These are phyloP conservation scores for Mucor circinelloides DNA, from an alignment of 371 early-diverging fungal species.

Conservation along the genomic window DNA sequence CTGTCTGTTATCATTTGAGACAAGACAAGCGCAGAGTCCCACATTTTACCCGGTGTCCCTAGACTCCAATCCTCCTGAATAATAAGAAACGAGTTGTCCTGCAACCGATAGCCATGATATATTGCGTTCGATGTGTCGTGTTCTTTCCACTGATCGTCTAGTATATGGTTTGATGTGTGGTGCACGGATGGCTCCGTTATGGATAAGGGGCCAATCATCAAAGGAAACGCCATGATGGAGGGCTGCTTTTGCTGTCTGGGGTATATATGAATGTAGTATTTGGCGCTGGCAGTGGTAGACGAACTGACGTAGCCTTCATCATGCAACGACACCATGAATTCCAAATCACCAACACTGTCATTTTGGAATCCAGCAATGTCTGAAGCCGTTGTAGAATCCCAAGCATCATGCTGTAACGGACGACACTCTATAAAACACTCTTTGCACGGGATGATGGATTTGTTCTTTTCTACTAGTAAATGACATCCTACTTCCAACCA, in stretches of 20 bases:
- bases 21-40: constrained; percentile 63
- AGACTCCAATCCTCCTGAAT: constrained; percentile 56
- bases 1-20: constrained; percentile 42
- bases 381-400: constrained; percentile 23
- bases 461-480: constrained; percentile 6
- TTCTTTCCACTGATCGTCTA: neutral
- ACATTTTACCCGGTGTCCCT: constrained; percentile 60
- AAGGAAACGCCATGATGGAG: constrained; percentile 14
- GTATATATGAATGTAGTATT: constrained; percentile 6
- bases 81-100: constrained; percentile 17
- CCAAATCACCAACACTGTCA: constrained; percentile 13
- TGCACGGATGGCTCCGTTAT: neutral
- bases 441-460: neutral
- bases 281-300: neutral
- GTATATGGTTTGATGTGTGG: neutral
- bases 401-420: constrained; percentile 33
- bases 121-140: neutral
- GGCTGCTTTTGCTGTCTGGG: constrained; percentile 1
- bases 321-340: constrained; percentile 4
- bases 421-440: constrained; percentile 14
- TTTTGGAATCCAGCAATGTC: constrained; percentile 20
- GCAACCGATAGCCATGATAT: constrained; percentile 4
- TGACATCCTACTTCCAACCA: constrained; percentile 21
- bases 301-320: neutral
- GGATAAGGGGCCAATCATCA: constrained; percentile 17